Base-by-base conservation (phyloP, 257 asterid genomes). In the Ophiorrhiza pumila region DNA sequence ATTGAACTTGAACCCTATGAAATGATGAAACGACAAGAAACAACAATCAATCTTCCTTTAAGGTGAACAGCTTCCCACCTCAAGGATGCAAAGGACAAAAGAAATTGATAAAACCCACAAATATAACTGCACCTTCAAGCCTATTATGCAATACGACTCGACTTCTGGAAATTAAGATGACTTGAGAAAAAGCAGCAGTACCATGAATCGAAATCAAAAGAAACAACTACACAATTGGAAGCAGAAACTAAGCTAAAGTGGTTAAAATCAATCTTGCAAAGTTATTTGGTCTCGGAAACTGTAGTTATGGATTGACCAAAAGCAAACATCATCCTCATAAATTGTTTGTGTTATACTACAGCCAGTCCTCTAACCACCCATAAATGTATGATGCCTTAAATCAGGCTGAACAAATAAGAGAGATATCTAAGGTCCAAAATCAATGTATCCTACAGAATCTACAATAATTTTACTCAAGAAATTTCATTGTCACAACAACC, bases 1-100 rank as follows among this genome's bases (percentile, higher is more conserved):
- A 95, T 95, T 57, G 99, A 83, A 5, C 90, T 84, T 42, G 99
- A 95, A 41, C 96, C 96, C 99, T 95, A 62, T 18, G 22, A 29
- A 76, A 77, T 67, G 74, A 59, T 68, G 32, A 32, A 39, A 66
- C 25, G 34, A 76, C 50, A 64, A 63, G 25, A 52, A 5, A 56
- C 52, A 20, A 25, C 27, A 52, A 64, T 35, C 53, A 35, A 25
- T 23, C 27, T 60, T 17, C 20, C 3, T 14, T 25, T 29, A 34
- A 15, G 31, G 5, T 27, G 22, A 1, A 18, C 60, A 20, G 10
- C 7, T n/a, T 11, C 66, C 25, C 20, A 7, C 59, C 58, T 9
- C 52, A 47, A 66, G 43, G 58, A 27, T 8, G 31, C 11, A 23
- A 64, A 3, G 20, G 2, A 18, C 14, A 20, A 23, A 68, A 8